Percentiles rank a stretch among this genome's conserved stretches.
phyloP scores from a whole-genome alignment of 1,284 basidiomycete genomes.

The Exobasidium cylindrosporum region DNA sequence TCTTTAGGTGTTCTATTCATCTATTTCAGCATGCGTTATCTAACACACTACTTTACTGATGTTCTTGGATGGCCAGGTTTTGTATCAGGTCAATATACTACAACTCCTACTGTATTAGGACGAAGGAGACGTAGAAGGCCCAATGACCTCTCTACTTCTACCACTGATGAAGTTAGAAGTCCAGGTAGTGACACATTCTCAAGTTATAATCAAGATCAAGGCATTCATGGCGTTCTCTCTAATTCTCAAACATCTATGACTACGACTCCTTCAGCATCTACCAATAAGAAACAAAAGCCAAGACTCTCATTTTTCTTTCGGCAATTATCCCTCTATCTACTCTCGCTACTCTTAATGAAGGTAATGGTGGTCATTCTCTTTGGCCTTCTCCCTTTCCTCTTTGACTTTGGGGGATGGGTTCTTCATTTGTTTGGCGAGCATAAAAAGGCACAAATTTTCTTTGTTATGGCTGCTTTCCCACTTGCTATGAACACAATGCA shows the following conservation, averaged over 20 bases:
- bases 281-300: slow-evolving; percentile 16
- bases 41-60: slow-evolving; percentile 69
- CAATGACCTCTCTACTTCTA: background rate
- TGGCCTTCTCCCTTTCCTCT: slow-evolving; percentile 65
- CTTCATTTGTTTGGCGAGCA: slow-evolving; percentile 70
- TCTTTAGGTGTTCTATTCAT: slow-evolving; percentile 80
- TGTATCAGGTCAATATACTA: slow-evolving; percentile 81
- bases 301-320: slow-evolving; percentile 67
- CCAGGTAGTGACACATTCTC: background rate
- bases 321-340: slow-evolving; percentile 81
- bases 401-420: slow-evolving; percentile 74
- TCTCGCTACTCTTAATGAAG: slow-evolving; percentile 81
- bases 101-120: slow-evolving; percentile 23
- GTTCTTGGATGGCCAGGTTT: slow-evolving; percentile 71
- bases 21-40: slow-evolving; percentile 70
- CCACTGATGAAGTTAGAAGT: background rate
- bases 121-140: background rate
- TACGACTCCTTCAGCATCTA: background rate
- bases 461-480: slow-evolving; percentile 85
- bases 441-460: slow-evolving; percentile 56
- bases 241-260: background rate
- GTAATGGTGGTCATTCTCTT: slow-evolving; percentile 73
- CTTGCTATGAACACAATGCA: slow-evolving; percentile 70
- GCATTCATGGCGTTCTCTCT: background rate
- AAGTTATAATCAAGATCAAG: background rate